Percentiles rank a stretch among this genome's conserved stretches.
phyloP scores from a whole-genome alignment of 441 rosid species.

The Erysimum cheiri region DNA sequence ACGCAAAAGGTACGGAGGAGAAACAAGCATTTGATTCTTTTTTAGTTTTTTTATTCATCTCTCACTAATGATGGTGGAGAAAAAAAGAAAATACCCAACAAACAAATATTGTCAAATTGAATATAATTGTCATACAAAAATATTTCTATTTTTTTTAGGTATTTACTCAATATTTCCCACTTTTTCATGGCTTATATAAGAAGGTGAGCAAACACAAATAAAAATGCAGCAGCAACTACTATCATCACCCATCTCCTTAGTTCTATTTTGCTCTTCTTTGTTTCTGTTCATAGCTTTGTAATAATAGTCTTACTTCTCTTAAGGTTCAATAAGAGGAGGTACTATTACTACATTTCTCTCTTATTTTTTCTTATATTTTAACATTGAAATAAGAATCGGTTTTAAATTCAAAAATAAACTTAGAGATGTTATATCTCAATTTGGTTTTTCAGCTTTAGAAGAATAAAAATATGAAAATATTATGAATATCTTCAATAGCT shows the following conservation, averaged over 20 bases:
- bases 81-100: constrained; percentile 34
- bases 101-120: constrained; percentile 37
- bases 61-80: constrained; percentile 47
- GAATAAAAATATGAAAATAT: not conserved
- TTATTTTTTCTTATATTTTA: not conserved
- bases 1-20: constrained; percentile 46
- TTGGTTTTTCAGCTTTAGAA: not conserved
- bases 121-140: constrained; percentile 33
- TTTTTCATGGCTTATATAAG: constrained; percentile 42
- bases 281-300: constrained; percentile 42
- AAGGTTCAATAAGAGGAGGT: constrained; percentile 44
- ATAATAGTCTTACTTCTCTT: constrained; percentile 27
- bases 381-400: not conserved
- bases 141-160: not conserved
- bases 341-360: constrained; percentile 31
- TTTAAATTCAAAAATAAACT: not conserved
- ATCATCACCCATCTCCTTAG: constrained; percentile 44
- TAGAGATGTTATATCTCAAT: not conserved
- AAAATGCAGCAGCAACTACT: constrained; percentile 42
- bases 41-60: constrained; percentile 30
- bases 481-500: not conserved
- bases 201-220: constrained; percentile 24
- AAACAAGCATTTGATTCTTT: constrained; percentile 44
- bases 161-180: constrained; percentile 20
- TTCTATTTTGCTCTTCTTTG: constrained; percentile 36